Conservation (phyloP, 495 filamentous ascomycete genomes). For the Thozetella sp. region DNA sequence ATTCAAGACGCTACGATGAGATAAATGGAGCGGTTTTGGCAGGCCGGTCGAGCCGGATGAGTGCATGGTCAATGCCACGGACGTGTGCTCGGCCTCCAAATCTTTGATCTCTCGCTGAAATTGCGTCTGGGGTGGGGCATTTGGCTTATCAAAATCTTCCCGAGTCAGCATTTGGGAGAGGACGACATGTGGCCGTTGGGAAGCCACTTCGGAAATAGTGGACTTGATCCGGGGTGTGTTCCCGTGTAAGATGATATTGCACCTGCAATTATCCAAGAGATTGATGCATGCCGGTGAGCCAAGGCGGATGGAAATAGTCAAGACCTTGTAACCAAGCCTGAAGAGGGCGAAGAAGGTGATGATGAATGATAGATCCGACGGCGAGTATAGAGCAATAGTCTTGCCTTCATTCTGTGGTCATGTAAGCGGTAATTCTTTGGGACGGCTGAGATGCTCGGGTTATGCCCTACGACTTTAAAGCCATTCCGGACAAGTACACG, state of each 20-base stretch:
- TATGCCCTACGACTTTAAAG: conserved; percentile 36
- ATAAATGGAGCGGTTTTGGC: conserved; percentile 49
- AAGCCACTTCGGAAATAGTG: conserved; percentile 42
- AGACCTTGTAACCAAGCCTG: conserved; percentile 43
- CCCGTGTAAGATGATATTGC: conserved; percentile 38
- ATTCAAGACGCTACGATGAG: conserved; percentile 25
- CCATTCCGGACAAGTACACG: conserved; percentile 25
- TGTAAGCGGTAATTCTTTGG: conserved; percentile 12
- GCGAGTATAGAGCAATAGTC: conserved; percentile 55
- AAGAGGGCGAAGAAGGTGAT: conserved; percentile 42
- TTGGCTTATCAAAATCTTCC: conserved; percentile 30
- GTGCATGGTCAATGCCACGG: background rate
- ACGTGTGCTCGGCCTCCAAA: conserved; percentile 20
- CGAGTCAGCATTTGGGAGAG: conserved; percentile 30
- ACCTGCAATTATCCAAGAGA: conserved; percentile 35
- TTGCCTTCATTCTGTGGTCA: conserved; percentile 20
- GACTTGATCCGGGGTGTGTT: conserved; percentile 36
- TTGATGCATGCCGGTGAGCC: conserved; percentile 41
- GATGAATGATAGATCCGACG: conserved; percentile 43
- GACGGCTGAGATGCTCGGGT: background rate
- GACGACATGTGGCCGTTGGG: conserved; percentile 29
- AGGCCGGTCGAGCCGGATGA: conserved; percentile 53
- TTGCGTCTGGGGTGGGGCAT: conserved; percentile 17
- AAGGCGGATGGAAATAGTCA: conserved; percentile 48
- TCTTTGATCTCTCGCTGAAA: conserved; percentile 24